These are phyloP conservation scores for Dispira parvispora DNA, from an alignment of 192 early-diverging fungal genomes.

Conservation along the genomic window DNA sequence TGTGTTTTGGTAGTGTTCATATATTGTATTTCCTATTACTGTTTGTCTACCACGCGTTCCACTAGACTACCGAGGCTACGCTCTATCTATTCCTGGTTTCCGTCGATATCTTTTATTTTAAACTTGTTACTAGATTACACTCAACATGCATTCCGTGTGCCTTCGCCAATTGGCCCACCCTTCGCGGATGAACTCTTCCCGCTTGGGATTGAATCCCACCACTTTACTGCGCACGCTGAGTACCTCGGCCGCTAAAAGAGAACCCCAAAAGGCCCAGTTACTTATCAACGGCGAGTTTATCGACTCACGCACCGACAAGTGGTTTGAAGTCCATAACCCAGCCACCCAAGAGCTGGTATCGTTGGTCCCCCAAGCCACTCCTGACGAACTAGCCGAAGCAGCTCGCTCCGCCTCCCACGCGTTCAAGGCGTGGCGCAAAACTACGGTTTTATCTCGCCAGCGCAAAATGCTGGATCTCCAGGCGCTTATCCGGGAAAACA, in stretches of 20 bases:
- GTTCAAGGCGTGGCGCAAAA: conserved; percentile 75
- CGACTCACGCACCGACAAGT: conserved; percentile 66
- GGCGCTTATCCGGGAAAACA: conserved; percentile 61
- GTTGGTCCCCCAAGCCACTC: conserved; percentile 75
- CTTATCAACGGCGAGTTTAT: conserved; percentile 88
- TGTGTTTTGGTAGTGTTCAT: no score
- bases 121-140: no score
- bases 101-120: no score
- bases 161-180: no score
- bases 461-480: conserved; percentile 86
- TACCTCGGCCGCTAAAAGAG: neutral
- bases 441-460: conserved; percentile 67
- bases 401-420: conserved; percentile 51
- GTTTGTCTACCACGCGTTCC: no score
- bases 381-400: conserved; percentile 63
- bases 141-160: no score
- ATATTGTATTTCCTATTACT: no score
- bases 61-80: no score
- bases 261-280: conserved; percentile 32
- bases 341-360: conserved; percentile 83
- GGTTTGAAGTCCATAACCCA: conserved; percentile 83
- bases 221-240: neutral
- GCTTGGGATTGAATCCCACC: neutral
- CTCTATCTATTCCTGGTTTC: no score
- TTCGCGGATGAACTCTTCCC: no score